A percentile compares a stretch with the other conserved stretches of the same genome.
phyloP scores from a whole-genome alignment of 495 filamentous ascomycete species.

The Penicillium salamii region DNA sequence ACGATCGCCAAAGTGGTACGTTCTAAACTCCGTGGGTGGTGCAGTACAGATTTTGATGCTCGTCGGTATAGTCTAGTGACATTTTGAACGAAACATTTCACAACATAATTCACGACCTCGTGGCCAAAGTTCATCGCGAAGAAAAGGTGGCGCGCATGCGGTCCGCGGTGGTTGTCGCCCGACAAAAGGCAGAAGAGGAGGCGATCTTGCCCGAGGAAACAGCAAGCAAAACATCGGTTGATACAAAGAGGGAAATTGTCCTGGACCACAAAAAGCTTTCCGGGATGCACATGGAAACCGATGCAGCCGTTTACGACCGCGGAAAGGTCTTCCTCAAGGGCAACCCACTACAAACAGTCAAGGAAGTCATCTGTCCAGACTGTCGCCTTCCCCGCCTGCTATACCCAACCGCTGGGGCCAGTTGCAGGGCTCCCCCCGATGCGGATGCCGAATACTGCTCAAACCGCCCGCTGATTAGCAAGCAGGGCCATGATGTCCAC shows the following conservation, averaged over 20 bases:
- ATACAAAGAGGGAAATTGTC: constrained; percentile 33
- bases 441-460: constrained; percentile 69
- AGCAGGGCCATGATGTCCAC: constrained; percentile 77
- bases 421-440: constrained; percentile 56
- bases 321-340: constrained; percentile 70
- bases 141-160: constrained; percentile 70
- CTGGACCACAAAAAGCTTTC: constrained; percentile 39
- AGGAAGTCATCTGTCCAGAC: constrained; percentile 65
- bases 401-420: constrained; percentile 60
- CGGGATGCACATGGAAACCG: constrained; percentile 57
- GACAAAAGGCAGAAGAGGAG: constrained; percentile 61
- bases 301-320: constrained; percentile 68
- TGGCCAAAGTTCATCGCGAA: constrained; percentile 69
- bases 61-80: constrained; percentile 37
- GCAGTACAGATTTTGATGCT: constrained; percentile 6
- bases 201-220: constrained; percentile 35
- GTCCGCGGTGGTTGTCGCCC: constrained; percentile 68
- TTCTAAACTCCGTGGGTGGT: not conserved
- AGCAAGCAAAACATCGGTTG: constrained; percentile 29
- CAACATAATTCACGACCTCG: constrained; percentile 69
- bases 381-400: constrained; percentile 64
- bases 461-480: constrained; percentile 68
- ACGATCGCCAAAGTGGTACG: constrained; percentile 48
- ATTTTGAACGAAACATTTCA: constrained; percentile 68
- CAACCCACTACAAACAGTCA: constrained; percentile 70